phyloP scores from a whole-genome alignment of 2,329 filamentous ascomycete genomes.

The Pseudogymnoascus sp. region DNA sequence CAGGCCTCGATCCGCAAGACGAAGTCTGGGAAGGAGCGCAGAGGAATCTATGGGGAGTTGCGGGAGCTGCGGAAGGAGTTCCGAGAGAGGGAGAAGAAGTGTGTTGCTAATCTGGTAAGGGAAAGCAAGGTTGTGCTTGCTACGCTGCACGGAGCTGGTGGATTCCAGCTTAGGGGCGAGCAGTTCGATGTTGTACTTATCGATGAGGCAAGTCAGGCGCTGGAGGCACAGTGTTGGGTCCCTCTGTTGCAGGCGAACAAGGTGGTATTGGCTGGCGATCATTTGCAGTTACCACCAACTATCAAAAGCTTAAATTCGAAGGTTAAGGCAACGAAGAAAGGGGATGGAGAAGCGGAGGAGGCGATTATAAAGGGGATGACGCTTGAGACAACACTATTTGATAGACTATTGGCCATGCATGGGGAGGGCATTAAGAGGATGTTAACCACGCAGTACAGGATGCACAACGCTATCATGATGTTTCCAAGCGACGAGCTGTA shows the following conservation, averaged over 20 bases:
- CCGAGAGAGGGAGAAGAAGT: conserved; percentile 72
- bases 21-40: conserved; percentile 67
- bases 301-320: conserved; percentile 67
- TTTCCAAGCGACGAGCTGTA: conserved; percentile 90
- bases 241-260: conserved; percentile 73
- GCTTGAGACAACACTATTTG: conserved; percentile 87
- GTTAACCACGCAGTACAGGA: conserved; percentile 95
- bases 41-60: conserved; percentile 75
- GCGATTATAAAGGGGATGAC: conserved; percentile 45
- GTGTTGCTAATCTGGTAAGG: conserved; percentile 65
- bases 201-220: conserved; percentile 89
- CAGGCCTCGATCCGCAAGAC: conserved; percentile 85
- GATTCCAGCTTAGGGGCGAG: conserved; percentile 70
- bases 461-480: conserved; percentile 93
- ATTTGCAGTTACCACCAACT: conserved; percentile 87
- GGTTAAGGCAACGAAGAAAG: conserved; percentile 27
- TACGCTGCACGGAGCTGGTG: conserved; percentile 86
- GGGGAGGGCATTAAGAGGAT: conserved; percentile 81
- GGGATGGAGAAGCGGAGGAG: conserved; percentile 28
- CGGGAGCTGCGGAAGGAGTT: conserved; percentile 83
- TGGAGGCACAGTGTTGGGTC: conserved; percentile 97
- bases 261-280: conserved; percentile 85
- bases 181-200: conserved; percentile 90
- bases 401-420: conserved; percentile 74
- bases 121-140: conserved; percentile 82